Evolutionary conservation across 257 asterid species (phyloP), one percentile per base, ranked within the genome.

Genomic region (Przewalskia tangutica): DNA sequence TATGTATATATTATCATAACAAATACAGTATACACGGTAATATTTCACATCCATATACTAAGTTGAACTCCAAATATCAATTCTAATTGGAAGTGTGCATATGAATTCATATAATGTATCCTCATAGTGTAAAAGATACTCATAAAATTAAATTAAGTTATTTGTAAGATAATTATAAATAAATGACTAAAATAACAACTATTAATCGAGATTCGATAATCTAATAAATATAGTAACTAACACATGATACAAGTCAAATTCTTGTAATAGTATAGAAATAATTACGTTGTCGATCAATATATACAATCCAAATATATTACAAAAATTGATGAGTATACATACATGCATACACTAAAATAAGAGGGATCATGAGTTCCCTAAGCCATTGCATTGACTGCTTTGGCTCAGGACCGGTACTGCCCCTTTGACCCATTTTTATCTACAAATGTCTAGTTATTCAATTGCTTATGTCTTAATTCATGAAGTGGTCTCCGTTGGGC

Each of bases 401-500:
- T n/a, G n/a, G n/a, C n/a, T n/a, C n/a, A n/a, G n/a, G n/a, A n/a
- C n/a, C n/a, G n/a, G n/a, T n/a, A n/a, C n/a, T n/a, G 23, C 9
- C 38, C 63, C 51, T 73, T 67, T 59, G 18, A 46, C 59, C 73
- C 77, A 70, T 48, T 56, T 62, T 82, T 71, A 51, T 84, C 84
- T 77, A 81, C 78, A 1, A 64, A 64, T 83, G 84, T 76, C 65
- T 84, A 82, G 46, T 83, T 76, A 65, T 79, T 90, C 85, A 81
- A 89, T 83, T 89, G 87, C 79, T 88, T 81, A 89, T 89, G 90
- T 85, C 50, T 78, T 77, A 86, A 59, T 84, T 84, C 90, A 91
- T 93, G 27, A 91, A 91, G 92, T 84, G 88, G 90, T 88, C n/a
- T n/a, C n/a, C n/a, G n/a, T n/a, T n/a, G n/a, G n/a, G n/a, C n/a